Evolutionary conservation across 495 filamentous ascomycete genomes (phyloP).

Genomic region (Cladorrhinum samala): DNA sequence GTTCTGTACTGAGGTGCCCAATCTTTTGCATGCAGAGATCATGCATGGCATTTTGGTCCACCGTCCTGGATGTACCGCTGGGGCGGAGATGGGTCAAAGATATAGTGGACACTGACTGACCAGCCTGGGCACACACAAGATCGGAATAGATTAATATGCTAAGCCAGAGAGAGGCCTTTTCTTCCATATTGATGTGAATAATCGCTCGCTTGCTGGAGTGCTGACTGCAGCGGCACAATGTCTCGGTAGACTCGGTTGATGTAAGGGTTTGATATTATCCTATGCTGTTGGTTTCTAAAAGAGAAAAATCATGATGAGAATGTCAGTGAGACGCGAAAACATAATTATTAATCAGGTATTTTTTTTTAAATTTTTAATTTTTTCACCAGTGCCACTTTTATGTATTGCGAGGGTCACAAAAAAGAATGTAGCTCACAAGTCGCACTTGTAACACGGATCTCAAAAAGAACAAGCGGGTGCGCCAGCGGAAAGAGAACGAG

Average conservation of each 20-base stretch:
- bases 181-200: slow-evolving; percentile 9
- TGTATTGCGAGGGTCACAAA: neutral
- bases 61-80: too few relatives aligned
- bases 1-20: too few relatives aligned
- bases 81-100: too few relatives aligned
- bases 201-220: neutral
- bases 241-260: slow-evolving; percentile 3
- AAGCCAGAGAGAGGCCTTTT: slow-evolving; percentile 1
- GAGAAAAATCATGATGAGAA: neutral
- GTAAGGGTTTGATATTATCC: neutral
- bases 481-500: neutral
- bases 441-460: neutral
- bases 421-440: too few relatives aligned
- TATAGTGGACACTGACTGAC: slow-evolving; percentile 1
- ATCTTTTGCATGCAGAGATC: neutral
- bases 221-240: slow-evolving; percentile 4
- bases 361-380: neutral
- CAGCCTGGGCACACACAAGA: neutral
- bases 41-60: neutral
- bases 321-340: neutral
- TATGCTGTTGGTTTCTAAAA: neutral
- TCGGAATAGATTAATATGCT: neutral
- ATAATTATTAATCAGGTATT: neutral
- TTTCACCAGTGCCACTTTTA: too few relatives aligned
- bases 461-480: neutral